Base-by-base conservation (phyloP, 768 basidiomycete species). In the Neoboletus brunneissimus region DNA sequence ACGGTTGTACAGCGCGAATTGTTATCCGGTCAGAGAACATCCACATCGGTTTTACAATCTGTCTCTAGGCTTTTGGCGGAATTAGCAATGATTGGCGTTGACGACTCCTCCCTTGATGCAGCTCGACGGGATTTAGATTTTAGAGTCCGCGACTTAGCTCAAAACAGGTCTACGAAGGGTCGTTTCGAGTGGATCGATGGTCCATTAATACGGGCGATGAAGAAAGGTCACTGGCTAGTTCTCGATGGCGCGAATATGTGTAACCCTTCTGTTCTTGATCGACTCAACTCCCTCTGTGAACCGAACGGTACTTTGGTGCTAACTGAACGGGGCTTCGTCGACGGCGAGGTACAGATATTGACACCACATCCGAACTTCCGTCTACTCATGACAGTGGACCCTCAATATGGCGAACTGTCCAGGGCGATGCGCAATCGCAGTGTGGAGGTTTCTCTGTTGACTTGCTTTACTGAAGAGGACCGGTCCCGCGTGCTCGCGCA, bases 381-480 rank as follows among this genome's bases (percentile, higher is more conserved):
- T 27, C 76, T 99, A 6, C 89, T 98, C 74, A 96, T 99, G 94
- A 84, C 87, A 2, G 85, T 95, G 50, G 92, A 99, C 67, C 90
- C 93, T 29, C 86, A 87, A 58, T 81, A 88, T 58, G 97, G 97
- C 44, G 97, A 99, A 72, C 76, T 98, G 12, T 98, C 97, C 2
- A 81, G 97, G 37, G 97, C 97, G 2, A 99, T 99, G 97, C 88
- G 97, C 25, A 99, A 99, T 73, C 85, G 97, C 54, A 96, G 96
- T 18, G 77, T 97, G 35, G 97, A 99, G 72, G 80, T 98, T 46
- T 79, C 81, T 29, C 64, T 94, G 52, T 52, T 78, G 11, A 49
- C 67, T 6, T 51, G 55, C 20, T 69, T 73, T 47, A 64, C 68
- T 15, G 61, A 73, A 12, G 81, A 85, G 55, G 87, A 88, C 60